phyloP scores from a whole-genome alignment of 805 yeast genomes.

The Nakazawaea molendinolei region DNA sequence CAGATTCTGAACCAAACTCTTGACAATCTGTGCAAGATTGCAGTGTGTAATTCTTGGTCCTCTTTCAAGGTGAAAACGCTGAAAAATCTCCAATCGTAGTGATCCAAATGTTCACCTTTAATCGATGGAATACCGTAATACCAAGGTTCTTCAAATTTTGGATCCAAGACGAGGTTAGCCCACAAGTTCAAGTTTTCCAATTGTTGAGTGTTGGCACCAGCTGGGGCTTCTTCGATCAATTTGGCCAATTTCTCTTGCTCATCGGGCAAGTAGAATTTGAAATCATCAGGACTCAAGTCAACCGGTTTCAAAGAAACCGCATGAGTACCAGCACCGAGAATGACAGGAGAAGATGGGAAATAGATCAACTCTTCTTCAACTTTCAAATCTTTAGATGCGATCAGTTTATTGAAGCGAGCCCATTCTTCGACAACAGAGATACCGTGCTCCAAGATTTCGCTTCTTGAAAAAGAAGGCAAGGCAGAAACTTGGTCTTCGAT shows the following conservation, averaged over 20 bases:
- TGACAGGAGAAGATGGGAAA: slow-evolving; percentile 8
- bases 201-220: slow-evolving; percentile 8
- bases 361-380: slow-evolving; percentile 5
- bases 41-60: slow-evolving; percentile 29
- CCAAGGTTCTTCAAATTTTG: slow-evolving; percentile 11
- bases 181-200: slow-evolving; percentile 8
- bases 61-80: slow-evolving; percentile 26
- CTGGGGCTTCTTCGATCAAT: slow-evolving; percentile 8
- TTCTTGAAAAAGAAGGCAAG: background rate
- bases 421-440: slow-evolving; percentile 10
- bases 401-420: slow-evolving; percentile 1
- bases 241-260: slow-evolving; percentile 7
- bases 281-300: slow-evolving; percentile 6
- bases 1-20: slow-evolving; percentile 42
- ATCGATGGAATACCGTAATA: slow-evolving; percentile 12
- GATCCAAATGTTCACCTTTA: slow-evolving; percentile 17
- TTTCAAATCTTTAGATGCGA: background rate
- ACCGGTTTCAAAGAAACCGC: background rate
- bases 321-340: slow-evolving; percentile 3
- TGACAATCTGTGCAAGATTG: slow-evolving; percentile 34
- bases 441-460: slow-evolving; percentile 9
- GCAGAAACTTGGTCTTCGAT: slow-evolving; percentile 3
- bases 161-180: slow-evolving; percentile 11
- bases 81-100: slow-evolving; percentile 48
- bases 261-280: slow-evolving; percentile 11